Base-by-base conservation (phyloP, 1,139 yeast genomes). In the Suhomyces atakaporum region DNA sequence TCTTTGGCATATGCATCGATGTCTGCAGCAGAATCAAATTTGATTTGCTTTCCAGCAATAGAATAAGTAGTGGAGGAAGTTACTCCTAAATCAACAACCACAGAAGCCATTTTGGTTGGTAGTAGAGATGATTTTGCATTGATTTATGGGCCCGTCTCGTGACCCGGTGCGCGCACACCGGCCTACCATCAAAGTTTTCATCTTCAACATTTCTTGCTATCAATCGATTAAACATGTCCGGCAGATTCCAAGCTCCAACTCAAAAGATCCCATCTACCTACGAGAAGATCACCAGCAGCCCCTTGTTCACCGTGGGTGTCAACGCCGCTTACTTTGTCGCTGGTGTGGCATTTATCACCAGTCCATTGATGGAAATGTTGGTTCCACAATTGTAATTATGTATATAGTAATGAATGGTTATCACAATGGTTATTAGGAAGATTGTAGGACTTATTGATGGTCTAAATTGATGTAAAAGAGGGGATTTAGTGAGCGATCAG, bases 321-420 rank as follows among this genome's bases (percentile, higher is more conserved):
- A 84, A 84, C 61, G 79, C 75, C 43, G 73, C 70, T 25, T 69
- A 83, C 46, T 84, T 84, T 54, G 78, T 75, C 42, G 79, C 84
- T 33, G 92, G 92, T 58, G 84, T 83, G 49, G 79, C 79, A 15
- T 77, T 84, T 62, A 77, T 84, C 49, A 87, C 81, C 66, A 81
- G 89, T 31, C 84, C 90, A 47, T 65, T 82, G 56, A 82, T 83
- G 87, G 92, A 84, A 41, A 77, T 81, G 79, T 67, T 84, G 65
- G 89, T 83, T 50, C 92, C 92, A 39, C 90, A 84, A 62, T 72
- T 78, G 60, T 73, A 67, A 53, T 22, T 26, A 23, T 31, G 27
- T 18, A 31, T 31, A 33, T 24, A 24, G 15, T n/a, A 22, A 22
- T 22, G 12, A 10, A 22, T n/a, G 24, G 10, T 22, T 9, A 7